Evolutionary conservation across 2,329 filamentous ascomycete genomes (phyloP).

Genomic region (Allantophomopsis lycopodina): DNA sequence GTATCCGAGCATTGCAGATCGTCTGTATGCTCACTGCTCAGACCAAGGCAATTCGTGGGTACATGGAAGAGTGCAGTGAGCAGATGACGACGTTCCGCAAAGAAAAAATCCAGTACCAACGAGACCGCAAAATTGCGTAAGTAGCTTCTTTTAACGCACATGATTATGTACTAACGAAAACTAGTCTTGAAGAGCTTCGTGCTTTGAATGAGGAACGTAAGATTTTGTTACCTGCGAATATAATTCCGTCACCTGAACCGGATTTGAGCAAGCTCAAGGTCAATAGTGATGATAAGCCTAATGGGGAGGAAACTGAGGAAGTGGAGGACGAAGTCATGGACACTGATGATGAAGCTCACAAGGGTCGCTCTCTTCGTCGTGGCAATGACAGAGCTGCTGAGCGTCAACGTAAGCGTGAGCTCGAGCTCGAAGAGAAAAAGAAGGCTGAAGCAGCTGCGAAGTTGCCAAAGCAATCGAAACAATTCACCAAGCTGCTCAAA

Average conservation of each 20-base stretch:
- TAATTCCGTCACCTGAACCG: conserved; percentile 43
- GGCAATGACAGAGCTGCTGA: conserved; percentile 58
- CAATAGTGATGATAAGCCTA: conserved; percentile 45
- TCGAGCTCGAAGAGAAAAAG: conserved; percentile 51
- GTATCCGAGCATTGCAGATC: conserved; percentile 69
- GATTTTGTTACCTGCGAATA: conserved; percentile 58
- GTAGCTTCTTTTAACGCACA: conserved; percentile 16
- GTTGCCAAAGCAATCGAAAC: conserved; percentile 65
- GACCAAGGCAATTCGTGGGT: conserved; percentile 74
- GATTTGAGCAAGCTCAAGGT: conserved; percentile 20
- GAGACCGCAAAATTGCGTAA: conserved; percentile 55
- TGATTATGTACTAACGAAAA: conserved; percentile 14
- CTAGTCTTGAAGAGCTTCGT: conserved; percentile 57
- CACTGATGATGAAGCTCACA: conserved; percentile 54
- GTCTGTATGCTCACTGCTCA: conserved; percentile 76
- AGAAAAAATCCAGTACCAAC: conserved; percentile 86
- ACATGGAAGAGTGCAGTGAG: conserved; percentile 84
- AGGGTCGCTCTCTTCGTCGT: conserved; percentile 41
- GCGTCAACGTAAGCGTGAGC: conserved; percentile 63
- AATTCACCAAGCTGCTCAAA: conserved; percentile 75
- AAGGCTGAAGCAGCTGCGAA: conserved; percentile 44
- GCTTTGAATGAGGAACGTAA: conserved; percentile 60
- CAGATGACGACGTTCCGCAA: conserved; percentile 93
- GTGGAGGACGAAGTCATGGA: conserved; percentile 51
- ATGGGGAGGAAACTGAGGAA: conserved; percentile 48